phyloP scores from a whole-genome alignment of 768 basidiomycete genomes.

The Pleurotus djamor region DNA sequence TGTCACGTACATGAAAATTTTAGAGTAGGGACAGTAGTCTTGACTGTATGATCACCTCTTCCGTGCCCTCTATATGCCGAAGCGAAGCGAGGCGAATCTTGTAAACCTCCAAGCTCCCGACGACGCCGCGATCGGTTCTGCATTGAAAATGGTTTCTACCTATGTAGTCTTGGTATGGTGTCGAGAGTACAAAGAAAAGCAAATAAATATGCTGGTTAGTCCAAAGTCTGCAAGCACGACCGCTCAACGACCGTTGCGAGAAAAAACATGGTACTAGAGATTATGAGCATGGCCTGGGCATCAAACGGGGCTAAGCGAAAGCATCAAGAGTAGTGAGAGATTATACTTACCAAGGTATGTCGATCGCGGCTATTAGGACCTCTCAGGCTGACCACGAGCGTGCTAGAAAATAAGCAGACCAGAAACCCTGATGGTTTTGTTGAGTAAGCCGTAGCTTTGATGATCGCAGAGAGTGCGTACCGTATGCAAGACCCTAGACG shows the following conservation, averaged over 20 bases:
- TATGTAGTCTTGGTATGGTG: too few relatives aligned
- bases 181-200: too few relatives aligned
- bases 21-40: too few relatives aligned
- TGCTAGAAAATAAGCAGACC: slow-evolving; percentile 10
- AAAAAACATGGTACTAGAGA: slow-evolving; percentile 15
- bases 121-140: too few relatives aligned
- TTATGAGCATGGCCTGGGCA: slow-evolving; percentile 11
- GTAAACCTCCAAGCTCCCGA: too few relatives aligned
- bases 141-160: too few relatives aligned
- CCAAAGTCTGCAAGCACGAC: too few relatives aligned
- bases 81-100: background rate
- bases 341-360: slow-evolving; percentile 4
- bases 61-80: background rate
- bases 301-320: background rate
- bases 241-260: too few relatives aligned
- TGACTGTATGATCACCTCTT: background rate
- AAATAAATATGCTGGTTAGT: too few relatives aligned
- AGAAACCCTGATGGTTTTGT: slow-evolving; percentile 8
- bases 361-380: background rate
- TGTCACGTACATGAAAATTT: background rate
- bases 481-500: background rate
- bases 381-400: slow-evolving; percentile 9
- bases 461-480: background rate
- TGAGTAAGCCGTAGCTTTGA: background rate
- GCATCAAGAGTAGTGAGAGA: background rate